These are phyloP conservation scores for Candida freyschussii DNA, from an alignment of 1,139 yeast genomes.

Conservation along the genomic window DNA sequence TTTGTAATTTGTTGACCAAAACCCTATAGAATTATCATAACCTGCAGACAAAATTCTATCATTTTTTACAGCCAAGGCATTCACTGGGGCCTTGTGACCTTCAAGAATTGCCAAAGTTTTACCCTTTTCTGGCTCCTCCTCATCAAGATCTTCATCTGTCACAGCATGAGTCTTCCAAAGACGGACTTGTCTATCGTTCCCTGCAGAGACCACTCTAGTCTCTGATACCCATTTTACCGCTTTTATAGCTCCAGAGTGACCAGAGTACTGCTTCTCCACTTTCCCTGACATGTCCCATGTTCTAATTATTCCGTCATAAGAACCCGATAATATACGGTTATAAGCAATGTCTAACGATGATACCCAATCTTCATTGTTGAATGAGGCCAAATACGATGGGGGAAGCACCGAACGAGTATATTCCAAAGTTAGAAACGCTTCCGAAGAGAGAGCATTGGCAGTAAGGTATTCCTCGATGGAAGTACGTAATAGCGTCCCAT, in stretches of 20 bases:
- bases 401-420: constrained; percentile 92
- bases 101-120: constrained; percentile 77
- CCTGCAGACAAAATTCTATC: constrained; percentile 77
- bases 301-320: constrained; percentile 91
- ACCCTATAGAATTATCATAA: constrained; percentile 72
- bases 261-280: constrained; percentile 75
- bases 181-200: constrained; percentile 84
- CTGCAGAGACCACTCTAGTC: constrained; percentile 75
- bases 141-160: constrained; percentile 36
- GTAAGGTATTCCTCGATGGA: constrained; percentile 77
- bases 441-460: constrained; percentile 74
- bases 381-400: constrained; percentile 85
- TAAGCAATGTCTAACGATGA: constrained; percentile 52
- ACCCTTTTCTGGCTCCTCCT: constrained; percentile 59
- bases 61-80: constrained; percentile 56
- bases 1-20: constrained; percentile 85
- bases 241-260: constrained; percentile 84
- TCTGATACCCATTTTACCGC: constrained; percentile 74
- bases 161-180: constrained; percentile 69
- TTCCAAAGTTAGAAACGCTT: constrained; percentile 74
- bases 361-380: constrained; percentile 94
- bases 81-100: constrained; percentile 88
- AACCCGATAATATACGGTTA: constrained; percentile 72
- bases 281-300: constrained; percentile 84
- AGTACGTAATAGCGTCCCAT: constrained; percentile 73